These are phyloP conservation scores for Rhynchospora tenuis DNA, from an alignment of 176 grass and related monocot species.

Conservation along the genomic window DNA sequence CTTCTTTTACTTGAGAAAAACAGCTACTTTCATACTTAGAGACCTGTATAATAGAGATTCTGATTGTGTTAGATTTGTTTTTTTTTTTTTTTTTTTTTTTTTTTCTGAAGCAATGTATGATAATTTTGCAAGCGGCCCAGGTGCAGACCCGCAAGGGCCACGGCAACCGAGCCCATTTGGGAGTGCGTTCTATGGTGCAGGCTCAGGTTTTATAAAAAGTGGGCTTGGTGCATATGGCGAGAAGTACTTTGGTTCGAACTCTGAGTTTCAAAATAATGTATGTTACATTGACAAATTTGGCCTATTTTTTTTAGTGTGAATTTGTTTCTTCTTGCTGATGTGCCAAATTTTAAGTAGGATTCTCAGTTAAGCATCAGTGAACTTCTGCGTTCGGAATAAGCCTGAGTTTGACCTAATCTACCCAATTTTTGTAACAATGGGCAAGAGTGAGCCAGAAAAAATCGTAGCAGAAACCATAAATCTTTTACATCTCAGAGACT, in stretches of 20 bases:
- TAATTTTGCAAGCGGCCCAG: slow-evolving; percentile 40
- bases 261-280: slow-evolving; percentile 97
- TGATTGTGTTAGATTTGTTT: background rate
- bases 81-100: background rate
- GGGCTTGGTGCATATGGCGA: slow-evolving; percentile 66
- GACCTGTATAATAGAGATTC: background rate
- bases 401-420: background rate
- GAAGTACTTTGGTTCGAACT: slow-evolving; percentile 70
- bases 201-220: slow-evolving; percentile 57
- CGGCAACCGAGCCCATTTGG: slow-evolving; percentile 60
- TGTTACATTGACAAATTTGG: background rate
- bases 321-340: background rate
- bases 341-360: background rate
- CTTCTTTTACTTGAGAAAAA: background rate
- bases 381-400: background rate
- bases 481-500: background rate
- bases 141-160: slow-evolving; percentile 33
- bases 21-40: background rate
- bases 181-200: slow-evolving; percentile 60
- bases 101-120: slow-evolving; percentile 68
- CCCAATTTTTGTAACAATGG: background rate
- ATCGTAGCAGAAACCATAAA: background rate
- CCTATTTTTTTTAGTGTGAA: background rate
- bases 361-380: background rate
- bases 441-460: background rate